phyloP scores from a whole-genome alignment of 164 flowering plant genomes.

The Vitis rupestris region DNA sequence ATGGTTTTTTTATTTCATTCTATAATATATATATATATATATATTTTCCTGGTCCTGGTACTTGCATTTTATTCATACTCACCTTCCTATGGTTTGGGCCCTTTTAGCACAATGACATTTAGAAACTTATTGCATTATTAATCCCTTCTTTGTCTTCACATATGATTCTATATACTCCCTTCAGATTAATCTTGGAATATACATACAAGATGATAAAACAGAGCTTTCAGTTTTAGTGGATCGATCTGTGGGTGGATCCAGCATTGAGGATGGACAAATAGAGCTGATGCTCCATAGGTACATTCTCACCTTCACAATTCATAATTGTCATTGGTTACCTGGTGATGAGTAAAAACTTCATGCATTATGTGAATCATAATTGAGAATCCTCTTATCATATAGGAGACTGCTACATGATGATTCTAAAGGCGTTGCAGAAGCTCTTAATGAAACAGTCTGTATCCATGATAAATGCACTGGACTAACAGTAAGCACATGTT shows the following conservation, averaged over 20 bases:
- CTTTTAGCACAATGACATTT: background rate
- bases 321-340: background rate
- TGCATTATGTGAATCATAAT: background rate
- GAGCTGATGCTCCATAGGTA: slow-evolving; percentile 97
- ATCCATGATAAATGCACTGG: slow-evolving; percentile 31
- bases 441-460: slow-evolving; percentile 48
- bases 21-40: too few species aligned
- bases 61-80: too few species aligned
- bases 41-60: too few species aligned
- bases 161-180: slow-evolving; percentile 2
- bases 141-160: background rate
- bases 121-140: background rate
- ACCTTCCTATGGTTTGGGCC: background rate
- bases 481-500: slow-evolving; percentile 30
- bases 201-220: slow-evolving; percentile 48
- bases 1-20: background rate
- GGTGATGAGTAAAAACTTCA: background rate
- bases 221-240: slow-evolving; percentile 93
- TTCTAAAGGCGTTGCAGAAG: slow-evolving; percentile 46
- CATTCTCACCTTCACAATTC: slow-evolving; percentile 3
- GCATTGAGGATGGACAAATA: slow-evolving; percentile 81
- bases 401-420: slow-evolving; percentile 54
- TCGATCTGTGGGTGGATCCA: slow-evolving; percentile 89
- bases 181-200: slow-evolving; percentile 93
- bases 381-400: slow-evolving; percentile 1